phyloP scores from a whole-genome alignment of 108 stramenopile genomes.

The Pinguiococcus pyrenoidosus region DNA sequence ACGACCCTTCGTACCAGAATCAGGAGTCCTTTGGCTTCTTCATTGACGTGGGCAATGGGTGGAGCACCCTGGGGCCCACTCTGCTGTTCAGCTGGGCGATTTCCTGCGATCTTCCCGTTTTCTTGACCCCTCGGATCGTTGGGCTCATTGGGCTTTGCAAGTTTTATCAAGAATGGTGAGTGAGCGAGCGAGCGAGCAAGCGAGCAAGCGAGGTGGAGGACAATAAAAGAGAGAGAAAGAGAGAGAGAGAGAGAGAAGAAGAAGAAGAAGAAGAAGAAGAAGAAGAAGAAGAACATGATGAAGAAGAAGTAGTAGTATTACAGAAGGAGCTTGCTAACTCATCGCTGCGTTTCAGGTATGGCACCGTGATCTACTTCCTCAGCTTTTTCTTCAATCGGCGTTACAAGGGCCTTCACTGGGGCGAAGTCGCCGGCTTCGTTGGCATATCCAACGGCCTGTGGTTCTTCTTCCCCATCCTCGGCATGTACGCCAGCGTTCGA shows the following conservation, averaged over 20 bases:
- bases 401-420: conserved; percentile 36
- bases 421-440: conserved; percentile 52
- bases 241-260: too few species aligned
- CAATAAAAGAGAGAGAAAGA: too few species aligned
- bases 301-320: too few species aligned
- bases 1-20: conserved; percentile 67
- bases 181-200: too few species aligned
- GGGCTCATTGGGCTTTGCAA: conserved; percentile 47
- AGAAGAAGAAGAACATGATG: too few species aligned
- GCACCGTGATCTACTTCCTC: conserved; percentile 56
- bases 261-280: too few species aligned
- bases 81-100: conserved; percentile 55
- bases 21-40: conserved; percentile 67
- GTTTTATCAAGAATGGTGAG: conserved; percentile 63
- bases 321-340: too few species aligned
- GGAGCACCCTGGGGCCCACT: conserved; percentile 57
- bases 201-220: too few species aligned
- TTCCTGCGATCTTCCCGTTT: conserved; percentile 19
- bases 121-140: conserved; percentile 23
- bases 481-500: conserved; percentile 43
- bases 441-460: conserved; percentile 56
- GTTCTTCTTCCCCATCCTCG: conserved; percentile 52
- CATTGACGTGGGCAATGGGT: conserved; percentile 66
- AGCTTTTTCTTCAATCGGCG: conserved; percentile 53
- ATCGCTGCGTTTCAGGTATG: too few species aligned